Base-by-base conservation (phyloP, 2,329 filamentous ascomycete species). In the Pseudogymnoascus pannorum region DNA sequence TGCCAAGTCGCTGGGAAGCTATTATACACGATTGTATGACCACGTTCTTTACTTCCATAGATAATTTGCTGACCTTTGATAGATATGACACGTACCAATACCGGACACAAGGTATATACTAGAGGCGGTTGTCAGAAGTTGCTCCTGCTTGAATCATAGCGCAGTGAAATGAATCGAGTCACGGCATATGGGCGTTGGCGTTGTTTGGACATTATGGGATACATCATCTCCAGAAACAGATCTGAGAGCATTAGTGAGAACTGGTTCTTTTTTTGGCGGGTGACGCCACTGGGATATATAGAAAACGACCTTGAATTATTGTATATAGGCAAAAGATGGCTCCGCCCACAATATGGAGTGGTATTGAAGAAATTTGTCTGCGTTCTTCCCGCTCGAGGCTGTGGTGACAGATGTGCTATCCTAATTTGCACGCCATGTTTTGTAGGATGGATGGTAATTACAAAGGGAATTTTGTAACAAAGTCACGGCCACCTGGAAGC, bases 21-120 rank as follows among this genome's bases (percentile, higher is more conserved):
- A 94, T 76, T 93, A 92, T 73, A 93, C 90, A 72, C 84, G 89
- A 77, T 81, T 92, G 86, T 92, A 77, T 79, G 88, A 74, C 40
- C 42, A 57, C 31, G 14, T n/a, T 31, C 24, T 42, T 60, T 57
- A 60, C 3, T 3, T 36, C 9, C 16, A 20, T 1, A 58, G 60
- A 62, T 5, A 44, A n/a, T n/a, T n/a, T 18, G 8, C 65, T 67
- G 40, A 66, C 38, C 16, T 12, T 35, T 26, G 29, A 60, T 64
- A 91, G 88, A 75, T 91, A 92, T 71, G 88, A 92, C 75, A 91
- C 88, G 64, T 93, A 92, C 77, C 89, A 93, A 77, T 93, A 93
- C 76, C 85, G 90, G 70, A 92, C 90, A 35, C 89, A 93, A 75
- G 90, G 89, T 67, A 93, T 93, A 75, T 93, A 93, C 75, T 93